phyloP scores from a whole-genome alignment of 805 yeast species.

The Myxozyma geophila region DNA sequence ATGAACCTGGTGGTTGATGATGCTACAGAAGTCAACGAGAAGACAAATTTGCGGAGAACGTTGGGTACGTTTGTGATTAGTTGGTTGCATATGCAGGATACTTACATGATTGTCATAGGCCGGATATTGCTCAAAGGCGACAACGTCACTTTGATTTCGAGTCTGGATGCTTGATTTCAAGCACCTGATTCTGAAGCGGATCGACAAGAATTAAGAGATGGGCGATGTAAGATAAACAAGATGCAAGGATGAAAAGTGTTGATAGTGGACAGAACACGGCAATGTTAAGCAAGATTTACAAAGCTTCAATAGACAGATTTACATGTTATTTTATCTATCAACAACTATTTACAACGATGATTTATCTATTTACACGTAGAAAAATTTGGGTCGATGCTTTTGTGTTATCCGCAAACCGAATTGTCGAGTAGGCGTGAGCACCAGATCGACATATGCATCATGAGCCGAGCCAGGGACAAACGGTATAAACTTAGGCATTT shows the following conservation, averaged over 20 bases:
- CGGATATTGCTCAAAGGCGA: conserved; percentile 88
- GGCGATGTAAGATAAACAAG: conserved; percentile 6
- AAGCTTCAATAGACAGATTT: background rate
- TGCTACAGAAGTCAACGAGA: conserved; percentile 64
- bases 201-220: background rate
- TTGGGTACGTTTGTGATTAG: conserved; percentile 54
- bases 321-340: too few species aligned
- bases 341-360: background rate
- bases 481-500: conserved; percentile 2
- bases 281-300: background rate
- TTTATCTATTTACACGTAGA: background rate
- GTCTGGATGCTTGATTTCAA: conserved; percentile 42
- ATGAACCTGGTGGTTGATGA: conserved; percentile 79
- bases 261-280: too few species aligned
- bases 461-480: background rate
- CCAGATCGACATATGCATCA: conserved; percentile 10
- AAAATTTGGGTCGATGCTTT: background rate
- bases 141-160: conserved; percentile 75
- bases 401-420: background rate
- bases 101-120: conserved; percentile 38
- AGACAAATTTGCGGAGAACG: conserved; percentile 55
- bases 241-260: background rate
- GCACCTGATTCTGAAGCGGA: background rate
- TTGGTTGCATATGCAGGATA: background rate
- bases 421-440: conserved; percentile 7